Percentiles rank a stretch among this genome's conserved stretches.
Conservation (phyloP, 2,329 filamentous ascomycete genomes). For the Hortaea werneckii region DNA sequence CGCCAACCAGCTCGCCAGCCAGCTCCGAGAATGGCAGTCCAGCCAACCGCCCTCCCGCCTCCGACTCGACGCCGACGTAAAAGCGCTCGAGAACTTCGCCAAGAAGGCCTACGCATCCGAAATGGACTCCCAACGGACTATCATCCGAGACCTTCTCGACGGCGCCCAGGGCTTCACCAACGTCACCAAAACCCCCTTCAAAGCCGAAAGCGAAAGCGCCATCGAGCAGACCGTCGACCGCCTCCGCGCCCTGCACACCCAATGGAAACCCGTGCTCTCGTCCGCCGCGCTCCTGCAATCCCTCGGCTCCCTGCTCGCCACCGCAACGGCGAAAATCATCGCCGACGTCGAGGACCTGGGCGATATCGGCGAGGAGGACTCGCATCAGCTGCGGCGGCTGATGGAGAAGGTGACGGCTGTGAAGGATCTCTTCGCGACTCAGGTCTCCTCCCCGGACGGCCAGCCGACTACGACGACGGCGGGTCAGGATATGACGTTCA, state of each 20-base stretch:
- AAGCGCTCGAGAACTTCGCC: slow-evolving; percentile 48
- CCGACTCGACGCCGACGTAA: slow-evolving; percentile 44
- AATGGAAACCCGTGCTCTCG: slow-evolving; percentile 50
- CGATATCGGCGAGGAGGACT: slow-evolving; percentile 55
- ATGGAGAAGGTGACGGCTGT: slow-evolving; percentile 47
- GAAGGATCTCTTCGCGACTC: slow-evolving; percentile 46
- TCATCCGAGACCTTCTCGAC: slow-evolving; percentile 52
- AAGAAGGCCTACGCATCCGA: slow-evolving; percentile 52
- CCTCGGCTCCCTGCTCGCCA: slow-evolving; percentile 48
- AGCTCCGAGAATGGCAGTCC: slow-evolving; percentile 40
- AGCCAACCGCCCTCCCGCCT: slow-evolving; percentile 33
- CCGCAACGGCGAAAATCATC: slow-evolving; percentile 49
- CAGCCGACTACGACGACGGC: slow-evolving; percentile 24
- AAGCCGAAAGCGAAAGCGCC: slow-evolving; percentile 50
- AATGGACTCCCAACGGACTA: slow-evolving; percentile 55
- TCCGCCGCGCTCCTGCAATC: slow-evolving; percentile 52
- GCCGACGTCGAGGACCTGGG: slow-evolving; percentile 52
- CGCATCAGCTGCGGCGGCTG: slow-evolving; percentile 46
- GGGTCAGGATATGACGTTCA: slow-evolving; percentile 41
- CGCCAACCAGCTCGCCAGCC: slow-evolving; percentile 46
- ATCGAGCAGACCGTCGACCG: slow-evolving; percentile 48
- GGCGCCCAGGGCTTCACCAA: slow-evolving; percentile 52
- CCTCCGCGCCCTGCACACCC: slow-evolving; percentile 44
- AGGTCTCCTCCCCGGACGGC: slow-evolving; percentile 13
- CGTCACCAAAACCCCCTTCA: slow-evolving; percentile 50